Base-by-base conservation (phyloP, 2,329 filamentous ascomycete species). In the Claviceps lovelessii region DNA sequence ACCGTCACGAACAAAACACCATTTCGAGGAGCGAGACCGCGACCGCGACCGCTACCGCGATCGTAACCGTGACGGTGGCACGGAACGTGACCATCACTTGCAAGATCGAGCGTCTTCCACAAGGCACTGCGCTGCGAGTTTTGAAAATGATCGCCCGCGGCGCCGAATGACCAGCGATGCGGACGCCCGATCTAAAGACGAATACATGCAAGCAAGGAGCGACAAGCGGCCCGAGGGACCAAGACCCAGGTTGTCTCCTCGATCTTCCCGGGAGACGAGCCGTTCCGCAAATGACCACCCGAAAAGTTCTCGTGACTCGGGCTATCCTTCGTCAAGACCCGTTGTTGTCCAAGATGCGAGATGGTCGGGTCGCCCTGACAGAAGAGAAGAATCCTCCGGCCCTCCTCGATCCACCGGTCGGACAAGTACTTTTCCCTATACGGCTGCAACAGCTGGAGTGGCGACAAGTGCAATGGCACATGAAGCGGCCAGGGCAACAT, bases 221-320 rank as follows among this genome's bases (percentile, higher is more conserved):
- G 61, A 60, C n/a, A 66, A 63, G 37, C 66, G 62, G 28, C 48
- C 54, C 3, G 63, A 67, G 17, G 60, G 60, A 8, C 62, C 65
- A 4, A 56, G 55, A 13, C 42, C 57, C 8, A 58, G 52, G 28
- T 57, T 53, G 7, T 57, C 61, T 7, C 59, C 64, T 2, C 56
- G 59, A 41, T 49, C 51, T 13, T 63, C 57, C 52, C 64, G 51
- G 61, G 64, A 59, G 57, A 63, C 67, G 7, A 71, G 64, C 19
- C 68, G 68, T 39, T 72, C 71, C 3, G 70, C 68, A 31, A 72
- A 73, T 23, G 73, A 74, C 10, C 61, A 67, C 37, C 57, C 64
- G 11, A 69, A 64, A 54, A 61, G 61, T 3, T 59, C 64, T 23
- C 58, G 65, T 54, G 50, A 65, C 54, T 52, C 65, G 42, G 60